Percentiles rank a stretch among this genome's conserved stretches.
phyloP scores from a whole-genome alignment of 192 early-diverging fungal genomes.

The Phycomyces nitens region DNA sequence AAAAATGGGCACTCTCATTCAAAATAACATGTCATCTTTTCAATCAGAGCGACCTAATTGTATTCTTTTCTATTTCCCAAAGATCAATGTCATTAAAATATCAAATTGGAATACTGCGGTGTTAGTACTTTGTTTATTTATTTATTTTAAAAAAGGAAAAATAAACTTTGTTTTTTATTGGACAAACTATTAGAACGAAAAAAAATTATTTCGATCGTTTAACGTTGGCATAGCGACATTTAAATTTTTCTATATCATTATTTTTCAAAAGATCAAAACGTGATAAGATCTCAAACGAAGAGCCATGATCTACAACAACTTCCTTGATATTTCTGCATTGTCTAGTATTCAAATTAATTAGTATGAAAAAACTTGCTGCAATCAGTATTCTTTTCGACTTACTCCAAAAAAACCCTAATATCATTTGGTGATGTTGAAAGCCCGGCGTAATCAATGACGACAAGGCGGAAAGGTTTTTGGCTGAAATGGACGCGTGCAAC shows the following conservation, averaged over 20 bases:
- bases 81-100: not conserved
- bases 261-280: slow-evolving; percentile 10
- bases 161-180: slow-evolving; percentile 2
- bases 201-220: slow-evolving; percentile 9
- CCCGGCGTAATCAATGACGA: slow-evolving; percentile 1
- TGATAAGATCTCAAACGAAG: slow-evolving; percentile 11
- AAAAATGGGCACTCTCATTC: slow-evolving; percentile 7
- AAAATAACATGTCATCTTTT: slow-evolving; percentile 6
- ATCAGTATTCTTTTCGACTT: slow-evolving; percentile 7
- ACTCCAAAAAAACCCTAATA: not conserved
- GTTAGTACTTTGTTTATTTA: not conserved
- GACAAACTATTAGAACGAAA: slow-evolving; percentile 6
- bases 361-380: slow-evolving; percentile 7
- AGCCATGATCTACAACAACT: slow-evolving; percentile 7
- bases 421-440: slow-evolving; percentile 3
- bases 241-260: slow-evolving; percentile 7
- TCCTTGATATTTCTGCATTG: slow-evolving; percentile 7
- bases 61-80: slow-evolving; percentile 8
- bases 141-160: too few relatives aligned
- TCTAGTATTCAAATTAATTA: slow-evolving; percentile 8
- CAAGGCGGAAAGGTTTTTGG: slow-evolving; percentile 8
- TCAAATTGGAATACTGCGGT: slow-evolving; percentile 2
- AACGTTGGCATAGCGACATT: slow-evolving; percentile 7
- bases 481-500: slow-evolving; percentile 9
- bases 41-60: slow-evolving; percentile 4